Conservation (phyloP, 371 early-diverging fungal genomes). For the Lichtheimia ornata region DNA sequence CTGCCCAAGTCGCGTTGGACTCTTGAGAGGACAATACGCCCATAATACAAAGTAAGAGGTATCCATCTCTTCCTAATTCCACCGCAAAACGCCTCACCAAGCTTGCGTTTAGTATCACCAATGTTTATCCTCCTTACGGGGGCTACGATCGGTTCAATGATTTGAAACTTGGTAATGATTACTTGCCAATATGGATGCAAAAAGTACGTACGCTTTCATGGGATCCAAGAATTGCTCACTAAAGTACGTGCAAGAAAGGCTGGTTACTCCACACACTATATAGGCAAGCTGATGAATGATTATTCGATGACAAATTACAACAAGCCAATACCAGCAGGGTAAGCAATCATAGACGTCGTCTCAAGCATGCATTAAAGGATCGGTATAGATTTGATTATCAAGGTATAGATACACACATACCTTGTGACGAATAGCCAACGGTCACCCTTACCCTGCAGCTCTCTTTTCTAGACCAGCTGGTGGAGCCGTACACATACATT, state of each 20-base stretch:
- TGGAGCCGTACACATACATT: conserved; percentile 64
- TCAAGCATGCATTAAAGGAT: not conserved
- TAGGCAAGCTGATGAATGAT: conserved; percentile 70
- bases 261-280: conserved; percentile 66
- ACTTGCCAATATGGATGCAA: conserved; percentile 44
- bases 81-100: not conserved
- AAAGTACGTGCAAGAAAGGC: conserved; percentile 13
- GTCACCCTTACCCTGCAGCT: not conserved
- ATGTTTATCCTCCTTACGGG: conserved; percentile 60
- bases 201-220: not conserved
- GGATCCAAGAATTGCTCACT: not conserved
- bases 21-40: conserved; percentile 62
- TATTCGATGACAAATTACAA: conserved; percentile 43
- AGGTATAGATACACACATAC: conserved; percentile 1
- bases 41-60: conserved; percentile 59
- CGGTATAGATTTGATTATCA: conserved; percentile 20
- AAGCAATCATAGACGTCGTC: not conserved
- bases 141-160: conserved; percentile 53
- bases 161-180: conserved; percentile 49
- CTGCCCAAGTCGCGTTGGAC: conserved; percentile 63
- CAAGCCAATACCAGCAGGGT: conserved; percentile 40
- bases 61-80: not conserved
- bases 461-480: conserved; percentile 46
- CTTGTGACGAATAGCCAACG: not conserved
- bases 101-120: conserved; percentile 27